Conservation (phyloP, 345 rosid genomes). For the Rhizophora apiculata region DNA sequence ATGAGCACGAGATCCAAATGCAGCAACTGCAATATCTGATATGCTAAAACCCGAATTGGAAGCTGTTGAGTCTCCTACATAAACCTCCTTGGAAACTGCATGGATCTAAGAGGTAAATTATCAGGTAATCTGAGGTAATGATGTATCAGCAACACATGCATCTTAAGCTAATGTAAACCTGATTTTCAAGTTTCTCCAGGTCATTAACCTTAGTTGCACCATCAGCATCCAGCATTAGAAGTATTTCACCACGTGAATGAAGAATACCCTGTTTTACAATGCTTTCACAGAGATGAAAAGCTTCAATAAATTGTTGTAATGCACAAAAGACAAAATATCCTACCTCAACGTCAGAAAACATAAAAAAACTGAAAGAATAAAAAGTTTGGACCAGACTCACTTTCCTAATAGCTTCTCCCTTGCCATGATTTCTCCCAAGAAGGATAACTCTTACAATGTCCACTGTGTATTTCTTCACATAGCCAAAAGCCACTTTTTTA, state of each 20-base stretch:
- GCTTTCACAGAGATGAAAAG: constrained; percentile 70
- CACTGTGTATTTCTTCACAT: constrained; percentile 63
- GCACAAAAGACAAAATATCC: constrained; percentile 8
- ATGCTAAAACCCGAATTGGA: constrained; percentile 39
- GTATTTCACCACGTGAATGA: constrained; percentile 95
- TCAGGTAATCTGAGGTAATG: constrained; percentile 22
- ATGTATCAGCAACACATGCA: neutral
- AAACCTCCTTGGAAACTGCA: constrained; percentile 61
- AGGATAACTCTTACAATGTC: constrained; percentile 79
- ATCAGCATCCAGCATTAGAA: constrained; percentile 98
- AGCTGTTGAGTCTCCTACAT: constrained; percentile 42
- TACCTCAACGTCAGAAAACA: constrained; percentile 9
- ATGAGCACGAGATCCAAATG: constrained; percentile 99
- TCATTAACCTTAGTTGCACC: constrained; percentile 96
- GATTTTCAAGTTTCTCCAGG: constrained; percentile 89
- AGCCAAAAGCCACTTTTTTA: constrained; percentile 76
- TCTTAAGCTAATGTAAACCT: constrained; percentile 48
- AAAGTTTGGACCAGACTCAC: constrained; percentile 54
- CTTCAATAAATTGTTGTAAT: constrained; percentile 42
- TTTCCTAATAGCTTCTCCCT: constrained; percentile 98
- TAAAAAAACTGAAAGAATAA: constrained; percentile 2
- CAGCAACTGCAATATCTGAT: constrained; percentile 74
- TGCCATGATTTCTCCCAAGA: constrained; percentile 92
- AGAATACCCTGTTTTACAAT: constrained; percentile 97
- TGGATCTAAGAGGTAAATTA: constrained; percentile 56